Base-by-base conservation (phyloP, 768 basidiomycete species). In the Leucosporidium yakuticum region DNA sequence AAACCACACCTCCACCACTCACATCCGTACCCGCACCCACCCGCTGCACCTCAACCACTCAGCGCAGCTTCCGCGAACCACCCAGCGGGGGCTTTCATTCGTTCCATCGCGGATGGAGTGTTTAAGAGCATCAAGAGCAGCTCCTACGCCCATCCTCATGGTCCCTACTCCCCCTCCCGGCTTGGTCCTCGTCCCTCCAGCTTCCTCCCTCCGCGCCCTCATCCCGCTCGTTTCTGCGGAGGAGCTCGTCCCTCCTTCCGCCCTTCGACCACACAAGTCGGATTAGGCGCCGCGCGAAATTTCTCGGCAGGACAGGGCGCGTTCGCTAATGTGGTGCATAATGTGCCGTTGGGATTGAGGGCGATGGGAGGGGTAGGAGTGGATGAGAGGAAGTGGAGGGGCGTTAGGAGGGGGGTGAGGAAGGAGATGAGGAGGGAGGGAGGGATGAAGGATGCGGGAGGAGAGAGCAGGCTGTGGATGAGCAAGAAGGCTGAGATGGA, bases 271-370 rank as follows among this genome's bases (percentile, higher is more conserved):
- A 78, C 83, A 0, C 86, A 89, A 69, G 83, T 92, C 27, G 91
- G 91, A 7, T 81, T 93, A 4, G 88, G 88, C 48, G 83, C 84
- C 0, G 88, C 87, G 0, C 82, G 90, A 48, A 88, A 85, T 74
- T 93, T 92, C 62, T 67, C 86, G 29, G 84, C 86, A 4, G 83
- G 82, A 17, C 85, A 87, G 4, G 87, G 88, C 4, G 82, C 91
- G 54, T 91, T 91, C 81, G 86, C 90, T 77, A 86, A 88, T 76
- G 77, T 93, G 51, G 85, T 85, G 3, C 84, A 90, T 76, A 90
- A 90, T 74, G 85, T 89, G 0, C 90, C 91, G 11, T 79, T 93
- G n/a, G 83, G 85, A 1, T 84, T 83, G 14, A 84, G 91, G 32
- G 86, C 90, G 4, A 80, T 91, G 53, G 85, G 85, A 76, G 87